Conservation (phyloP, 495 filamentous ascomycete genomes). For the Neurospora intermedia region DNA sequence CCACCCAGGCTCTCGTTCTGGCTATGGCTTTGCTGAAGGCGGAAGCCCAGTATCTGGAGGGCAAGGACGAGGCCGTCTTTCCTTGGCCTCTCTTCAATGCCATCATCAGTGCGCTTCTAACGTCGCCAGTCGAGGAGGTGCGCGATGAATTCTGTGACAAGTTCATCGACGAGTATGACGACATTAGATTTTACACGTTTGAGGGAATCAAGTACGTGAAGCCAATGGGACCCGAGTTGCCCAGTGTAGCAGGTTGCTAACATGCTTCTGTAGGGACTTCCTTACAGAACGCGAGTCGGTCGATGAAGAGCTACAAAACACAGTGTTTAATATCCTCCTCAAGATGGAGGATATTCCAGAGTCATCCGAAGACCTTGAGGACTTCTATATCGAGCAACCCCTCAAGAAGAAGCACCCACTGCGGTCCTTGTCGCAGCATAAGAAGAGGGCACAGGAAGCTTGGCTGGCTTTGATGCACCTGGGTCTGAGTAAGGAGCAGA, state of each 20-base stretch:
- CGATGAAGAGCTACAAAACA: constrained; percentile 36
- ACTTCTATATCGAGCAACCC: constrained; percentile 49
- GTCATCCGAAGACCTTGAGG: constrained; percentile 50
- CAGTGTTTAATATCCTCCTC: constrained; percentile 51
- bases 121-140: constrained; percentile 42
- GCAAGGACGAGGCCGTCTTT: constrained; percentile 53
- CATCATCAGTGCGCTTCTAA: constrained; percentile 53
- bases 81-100: constrained; percentile 49
- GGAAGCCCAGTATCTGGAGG: constrained; percentile 51
- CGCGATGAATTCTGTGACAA: constrained; percentile 63
- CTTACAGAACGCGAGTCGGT: constrained; percentile 24
- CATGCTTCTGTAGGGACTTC: constrained; percentile 20
- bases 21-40: constrained; percentile 77
- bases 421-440: constrained; percentile 49
- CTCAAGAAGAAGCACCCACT: constrained; percentile 43
- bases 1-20: constrained; percentile 56
- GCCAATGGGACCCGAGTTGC: neutral
- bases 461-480: constrained; percentile 72
- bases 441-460: constrained; percentile 66
- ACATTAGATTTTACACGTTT: constrained; percentile 77
- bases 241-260: constrained; percentile 8
- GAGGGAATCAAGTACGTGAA: constrained; percentile 50
- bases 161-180: constrained; percentile 69
- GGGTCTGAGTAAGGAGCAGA: constrained; percentile 55
- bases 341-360: constrained; percentile 52